Percentiles rank a stretch among this genome's conserved stretches.
Evolutionary conservation across 768 basidiomycete genomes (phyloP).

Genomic region (Pulveroboletus sp.): DNA sequence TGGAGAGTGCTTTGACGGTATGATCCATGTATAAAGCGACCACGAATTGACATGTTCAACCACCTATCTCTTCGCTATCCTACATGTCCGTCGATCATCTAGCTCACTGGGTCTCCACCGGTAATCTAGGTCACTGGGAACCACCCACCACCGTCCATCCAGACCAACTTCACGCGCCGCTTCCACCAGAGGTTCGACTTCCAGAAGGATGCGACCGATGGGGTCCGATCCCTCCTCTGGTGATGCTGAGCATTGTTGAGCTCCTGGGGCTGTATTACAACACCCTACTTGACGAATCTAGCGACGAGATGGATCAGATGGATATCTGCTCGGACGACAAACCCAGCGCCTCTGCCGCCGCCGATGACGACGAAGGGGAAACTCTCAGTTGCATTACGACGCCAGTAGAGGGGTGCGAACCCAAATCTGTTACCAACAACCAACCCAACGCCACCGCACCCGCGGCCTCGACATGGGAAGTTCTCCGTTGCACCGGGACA

Average conservation of each 20-base stretch:
- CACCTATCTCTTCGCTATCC: neutral
- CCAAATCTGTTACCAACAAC: too few relatives aligned
- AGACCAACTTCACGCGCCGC: neutral
- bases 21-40: slow-evolving; percentile 3
- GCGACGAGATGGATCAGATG: too few relatives aligned
- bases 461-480: too few relatives aligned
- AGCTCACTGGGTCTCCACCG: neutral
- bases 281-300: neutral
- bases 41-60: neutral
- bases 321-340: too few relatives aligned
- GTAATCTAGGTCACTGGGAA: neutral
- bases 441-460: too few relatives aligned
- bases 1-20: neutral
- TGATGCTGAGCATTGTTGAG: slow-evolving; percentile 3
- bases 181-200: neutral
- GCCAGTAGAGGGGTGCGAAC: too few relatives aligned
- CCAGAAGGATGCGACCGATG: neutral
- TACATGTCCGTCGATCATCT: slow-evolving; percentile 5
- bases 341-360: too few relatives aligned
- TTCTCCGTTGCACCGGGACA: too few relatives aligned
- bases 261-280: neutral
- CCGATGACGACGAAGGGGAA: too few relatives aligned
- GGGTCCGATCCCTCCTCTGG: neutral
- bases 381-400: too few relatives aligned
- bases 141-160: slow-evolving; percentile 5